A percentile compares a stretch with the other conserved stretches of the same genome.
phyloP scores from a whole-genome alignment of 176 grass and related monocot species.

The Oryza officinalis region DNA sequence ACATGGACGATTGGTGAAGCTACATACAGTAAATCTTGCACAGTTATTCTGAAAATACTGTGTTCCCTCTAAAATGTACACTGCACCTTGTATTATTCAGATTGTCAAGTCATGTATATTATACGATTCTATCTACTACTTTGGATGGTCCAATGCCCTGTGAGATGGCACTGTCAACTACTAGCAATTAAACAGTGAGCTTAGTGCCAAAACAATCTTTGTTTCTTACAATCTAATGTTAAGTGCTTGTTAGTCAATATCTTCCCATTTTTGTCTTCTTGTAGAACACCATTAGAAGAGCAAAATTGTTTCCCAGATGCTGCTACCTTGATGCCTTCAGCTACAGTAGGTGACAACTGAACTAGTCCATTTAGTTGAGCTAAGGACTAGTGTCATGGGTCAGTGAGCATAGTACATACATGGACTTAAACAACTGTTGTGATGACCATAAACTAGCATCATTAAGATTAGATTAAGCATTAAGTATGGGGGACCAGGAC shows the following conservation, averaged over 20 bases:
- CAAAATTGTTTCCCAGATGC: slow-evolving; percentile 45
- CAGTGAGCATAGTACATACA: slow-evolving; percentile 25
- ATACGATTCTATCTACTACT: slow-evolving; percentile 23
- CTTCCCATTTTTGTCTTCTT: slow-evolving; percentile 14
- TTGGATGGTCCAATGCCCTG: slow-evolving; percentile 21
- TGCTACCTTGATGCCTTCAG: slow-evolving; percentile 31
- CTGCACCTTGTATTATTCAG: slow-evolving; percentile 29
- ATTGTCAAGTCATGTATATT: slow-evolving; percentile 6
- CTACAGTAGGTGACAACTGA: slow-evolving; percentile 20
- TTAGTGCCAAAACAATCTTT: slow-evolving; percentile 26
- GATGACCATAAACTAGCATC: slow-evolving; percentile 9
- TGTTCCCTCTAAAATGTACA: slow-evolving; percentile 18
- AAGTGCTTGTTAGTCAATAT: slow-evolving; percentile 16
- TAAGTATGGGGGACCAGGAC: slow-evolving; percentile 45
- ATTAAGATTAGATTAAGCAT: slow-evolving; percentile 17
- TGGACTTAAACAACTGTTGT: slow-evolving; percentile 28
- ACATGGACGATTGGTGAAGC: slow-evolving; percentile 18
- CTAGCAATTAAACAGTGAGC: slow-evolving; percentile 18
- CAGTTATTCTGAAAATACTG: slow-evolving; percentile 9
- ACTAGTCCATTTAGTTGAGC: slow-evolving; percentile 34
- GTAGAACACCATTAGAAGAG: slow-evolving; percentile 28
- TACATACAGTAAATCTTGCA: slow-evolving; percentile 24
- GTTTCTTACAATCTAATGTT: slow-evolving; percentile 20
- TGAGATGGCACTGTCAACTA: slow-evolving; percentile 13
- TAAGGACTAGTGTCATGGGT: slow-evolving; percentile 28